phyloP scores from a whole-genome alignment of 495 filamentous ascomycete species.

The Hypoxylon perforatum region DNA sequence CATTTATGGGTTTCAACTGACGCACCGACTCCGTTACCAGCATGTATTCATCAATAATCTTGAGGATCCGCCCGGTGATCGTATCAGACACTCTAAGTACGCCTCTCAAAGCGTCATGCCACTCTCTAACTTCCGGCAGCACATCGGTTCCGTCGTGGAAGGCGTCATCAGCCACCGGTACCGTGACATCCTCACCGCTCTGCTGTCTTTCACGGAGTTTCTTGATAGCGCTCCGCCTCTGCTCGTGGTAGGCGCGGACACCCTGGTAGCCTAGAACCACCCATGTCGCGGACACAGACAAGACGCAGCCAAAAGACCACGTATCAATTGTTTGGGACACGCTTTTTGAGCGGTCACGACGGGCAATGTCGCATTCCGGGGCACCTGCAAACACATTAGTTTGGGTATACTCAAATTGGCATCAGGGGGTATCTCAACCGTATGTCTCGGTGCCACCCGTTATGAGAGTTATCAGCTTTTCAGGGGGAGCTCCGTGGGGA shows the following conservation, averaged over 20 bases:
- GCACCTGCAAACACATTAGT: conserved; percentile 15
- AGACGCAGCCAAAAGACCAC: conserved; percentile 57
- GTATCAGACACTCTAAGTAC: conserved; percentile 10
- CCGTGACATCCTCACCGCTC: neutral
- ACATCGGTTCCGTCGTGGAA: conserved; percentile 15
- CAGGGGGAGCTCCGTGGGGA: conserved; percentile 15
- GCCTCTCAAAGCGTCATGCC: conserved; percentile 6
- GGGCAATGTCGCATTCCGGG: conserved; percentile 28
- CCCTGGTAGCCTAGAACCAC: conserved; percentile 48
- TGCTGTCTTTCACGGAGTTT: conserved; percentile 10
- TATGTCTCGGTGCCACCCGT: conserved; percentile 52
- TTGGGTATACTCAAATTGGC: neutral
- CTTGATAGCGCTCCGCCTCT: conserved; percentile 5
- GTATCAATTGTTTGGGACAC: conserved; percentile 52
- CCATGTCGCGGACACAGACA: conserved; percentile 57
- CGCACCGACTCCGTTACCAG: conserved; percentile 11
- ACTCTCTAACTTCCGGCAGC: conserved; percentile 17
- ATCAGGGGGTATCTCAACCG: conserved; percentile 36
- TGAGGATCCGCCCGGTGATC: conserved; percentile 16
- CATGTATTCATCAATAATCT: conserved; percentile 18
- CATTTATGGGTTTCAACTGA: neutral
- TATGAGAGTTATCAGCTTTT: conserved; percentile 22
- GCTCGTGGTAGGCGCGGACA: conserved; percentile 9
- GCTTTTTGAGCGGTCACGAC: conserved; percentile 13
- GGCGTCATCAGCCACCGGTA: conserved; percentile 21